Base-by-base conservation (phyloP, 805 yeast species). In the Candida hungchunana region DNA sequence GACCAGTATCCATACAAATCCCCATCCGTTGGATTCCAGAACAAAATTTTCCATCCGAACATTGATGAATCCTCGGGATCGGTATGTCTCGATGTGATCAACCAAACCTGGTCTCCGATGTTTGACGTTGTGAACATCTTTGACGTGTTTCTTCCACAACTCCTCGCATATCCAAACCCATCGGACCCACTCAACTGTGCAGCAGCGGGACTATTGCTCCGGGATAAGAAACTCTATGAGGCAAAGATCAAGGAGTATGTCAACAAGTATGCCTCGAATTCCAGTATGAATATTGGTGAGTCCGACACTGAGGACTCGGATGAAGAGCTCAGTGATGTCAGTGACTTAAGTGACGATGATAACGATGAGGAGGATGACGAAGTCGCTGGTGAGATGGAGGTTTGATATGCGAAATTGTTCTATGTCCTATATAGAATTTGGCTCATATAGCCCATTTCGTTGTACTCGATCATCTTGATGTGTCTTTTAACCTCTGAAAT, bases 41-140 rank as follows among this genome's bases (percentile, higher is more conserved):
- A 89, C 62, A 83, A 81, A 55, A 90, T 93, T 14, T 89, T 77
- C 62, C 98, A 90, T 58, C 98, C 98, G 6, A 90, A 90, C 55
- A 88, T 90, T 43, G 98, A 90, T 56, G 94, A 88, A 56, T 71
- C 77, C 18, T 79, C 77, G 12, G 98, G 98, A 0, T 79, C 94
- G 0, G 96, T 90, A 6, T 90, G 98, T 61, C 75, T 90, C 32
- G 97, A 90, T 58, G 97, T 93, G 13, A 89, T 90, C 45, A 90
- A 90, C 58, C 96, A 90, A 56, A 87, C 97, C 1, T 90, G 98
- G 98, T 84, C 95, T 27, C 97, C 98, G 2, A 84, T 90, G 87
- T 90, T 88, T 66, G 97, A 93, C 37, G 72, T 93, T 46, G 67
- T 80, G 46, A 93, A 93, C 57, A 84, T 90, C 18, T 86, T 93